Evolutionary conservation across 2,329 filamentous ascomycete species (phyloP), one percentile per base, ranked within the genome.

Genomic region (Berkeleyomyces rouxiae): DNA sequence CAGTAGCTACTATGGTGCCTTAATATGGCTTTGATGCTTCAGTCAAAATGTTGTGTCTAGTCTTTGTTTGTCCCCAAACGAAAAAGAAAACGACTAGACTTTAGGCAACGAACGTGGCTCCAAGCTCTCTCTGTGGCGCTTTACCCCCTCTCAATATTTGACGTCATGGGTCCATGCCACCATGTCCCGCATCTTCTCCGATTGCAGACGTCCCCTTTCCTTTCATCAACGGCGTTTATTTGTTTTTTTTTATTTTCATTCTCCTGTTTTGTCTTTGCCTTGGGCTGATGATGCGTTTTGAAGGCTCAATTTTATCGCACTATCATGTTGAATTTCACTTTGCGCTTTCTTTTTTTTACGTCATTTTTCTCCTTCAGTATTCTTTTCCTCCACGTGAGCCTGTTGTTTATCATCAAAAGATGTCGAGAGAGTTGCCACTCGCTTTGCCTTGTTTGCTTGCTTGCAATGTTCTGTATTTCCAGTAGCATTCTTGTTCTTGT

Each of bases 211-310:
- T 46, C 7, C 23, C 13, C 33, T 59, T 59, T 46, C 58, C 16
- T 47, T 23, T 59, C 37, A 59, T 46, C 31, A 10, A 47, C 40
- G 47, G 16, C 55, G 36, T 64, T 61, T 39, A 33, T 43, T 64
- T 62, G 11, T 61, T 49, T 59, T 7, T 46, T 59, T 46, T 44
- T 63, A 10, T 33, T 23, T 61, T 44, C 63, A 40, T 40, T 57
- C n/a, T 61, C 39, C n/a, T 47, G 63, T 49, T 58, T 62, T 44
- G 42, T 63, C 43, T 40, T 53, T n/a, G 43, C 44, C 63, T 53
- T 33, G 44, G 58, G 6, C 59, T 46, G 64, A 61, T 61, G 42
- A 55, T 60, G 7, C 36, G 40, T 44, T 49, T 40, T 23, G 13
- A 36, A 57, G 49, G 53, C 55, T 59, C 36, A 5, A 10, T 46